Evolutionary conservation across 169 alveolate genomes (phyloP), one percentile per base, ranked within the genome.

Genomic region (Plasmodium blacklocki): DNA sequence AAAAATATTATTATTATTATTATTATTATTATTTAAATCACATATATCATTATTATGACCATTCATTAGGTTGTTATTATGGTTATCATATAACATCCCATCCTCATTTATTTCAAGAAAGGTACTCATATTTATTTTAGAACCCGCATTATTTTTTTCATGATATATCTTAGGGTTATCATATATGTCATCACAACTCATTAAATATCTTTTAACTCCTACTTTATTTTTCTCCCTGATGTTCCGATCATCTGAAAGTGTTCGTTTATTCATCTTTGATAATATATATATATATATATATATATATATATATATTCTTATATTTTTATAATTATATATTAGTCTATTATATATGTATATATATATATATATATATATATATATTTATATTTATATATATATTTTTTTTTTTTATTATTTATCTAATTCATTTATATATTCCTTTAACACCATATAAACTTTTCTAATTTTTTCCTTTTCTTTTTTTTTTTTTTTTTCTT

Each of bases 221-320:
- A 66, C 32, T 80, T 80, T 80, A 47, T 43, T 80, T 63, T 75
- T 75, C n/a, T 68, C 83, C 59, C 68, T 67, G 19, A 19, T 63
- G 49, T 80, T 67, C 68, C 68, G 70, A 12, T 68, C 83, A 80
- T 49, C 68, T 26, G 83, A 68, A 5, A 80, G 49, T 4, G 80
- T 80, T 71, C 90, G 67, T 52, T 80, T 80, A 56, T 80, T 80
- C 90, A 80, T 80, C 23, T 80, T 80, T 54, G 9, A 32, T 7
- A 32, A 32, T 32, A 32, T 32, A 32, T 32, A 32, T 4, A 6
- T 5, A 32, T 32, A 32, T 32, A 32, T 32, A 32, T 32, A 32
- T 5, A 32, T 32, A 32, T 26, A 26, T 1, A 26, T 26, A 26
- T 26, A 26, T 26, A 26, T 26, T 23, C 26, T 23, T 23, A 23